These are phyloP conservation scores for Geotrichum citri-aurantii DNA, from an alignment of 1,139 yeast species.

Conservation along the genomic window DNA sequence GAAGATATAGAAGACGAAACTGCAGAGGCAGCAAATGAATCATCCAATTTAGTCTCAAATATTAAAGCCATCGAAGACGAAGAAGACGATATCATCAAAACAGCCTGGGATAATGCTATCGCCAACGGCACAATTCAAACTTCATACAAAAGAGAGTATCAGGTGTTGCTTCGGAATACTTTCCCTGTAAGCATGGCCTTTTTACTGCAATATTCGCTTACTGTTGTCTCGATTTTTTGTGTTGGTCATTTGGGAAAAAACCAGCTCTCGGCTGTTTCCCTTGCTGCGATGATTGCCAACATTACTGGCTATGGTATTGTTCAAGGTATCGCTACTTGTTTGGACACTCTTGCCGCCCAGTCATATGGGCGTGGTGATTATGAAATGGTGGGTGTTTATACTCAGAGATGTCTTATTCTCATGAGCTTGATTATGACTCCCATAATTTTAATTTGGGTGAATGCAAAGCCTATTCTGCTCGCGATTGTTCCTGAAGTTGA, in stretches of 20 bases:
- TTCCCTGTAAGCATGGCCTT: slow-evolving; percentile 49
- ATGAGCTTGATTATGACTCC: slow-evolving; percentile 41
- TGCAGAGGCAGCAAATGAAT: slow-evolving; percentile 1
- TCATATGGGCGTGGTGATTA: slow-evolving; percentile 50
- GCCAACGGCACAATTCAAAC: slow-evolving; percentile 14
- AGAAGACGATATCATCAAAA: slow-evolving; percentile 9
- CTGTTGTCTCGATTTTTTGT: slow-evolving; percentile 77
- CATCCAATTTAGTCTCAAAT: slow-evolving; percentile 5
- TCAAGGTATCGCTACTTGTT: slow-evolving; percentile 82
- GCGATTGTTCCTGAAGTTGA: slow-evolving; percentile 52
- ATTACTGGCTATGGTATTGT: slow-evolving; percentile 71
- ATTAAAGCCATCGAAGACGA: slow-evolving; percentile 5
- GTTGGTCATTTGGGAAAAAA: slow-evolving; percentile 80
- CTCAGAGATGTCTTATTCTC: slow-evolving; percentile 52
- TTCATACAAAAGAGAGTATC: slow-evolving; percentile 27
- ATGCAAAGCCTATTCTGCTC: slow-evolving; percentile 49
- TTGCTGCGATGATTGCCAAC: slow-evolving; percentile 84
- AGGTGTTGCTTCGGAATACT: slow-evolving; percentile 36
- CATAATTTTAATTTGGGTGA: slow-evolving; percentile 53
- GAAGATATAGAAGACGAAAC: slow-evolving; percentile 4
- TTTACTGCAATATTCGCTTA: slow-evolving; percentile 71
- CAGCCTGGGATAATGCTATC: slow-evolving; percentile 14
- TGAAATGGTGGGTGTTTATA: slow-evolving; percentile 52
- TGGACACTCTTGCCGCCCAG: slow-evolving; percentile 79
- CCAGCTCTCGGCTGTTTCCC: slow-evolving; percentile 72